Evolutionary conservation across 2,329 filamentous ascomycete genomes (phyloP), one percentile per base, ranked within the genome.

Genomic region (Aspergillus bombycis): DNA sequence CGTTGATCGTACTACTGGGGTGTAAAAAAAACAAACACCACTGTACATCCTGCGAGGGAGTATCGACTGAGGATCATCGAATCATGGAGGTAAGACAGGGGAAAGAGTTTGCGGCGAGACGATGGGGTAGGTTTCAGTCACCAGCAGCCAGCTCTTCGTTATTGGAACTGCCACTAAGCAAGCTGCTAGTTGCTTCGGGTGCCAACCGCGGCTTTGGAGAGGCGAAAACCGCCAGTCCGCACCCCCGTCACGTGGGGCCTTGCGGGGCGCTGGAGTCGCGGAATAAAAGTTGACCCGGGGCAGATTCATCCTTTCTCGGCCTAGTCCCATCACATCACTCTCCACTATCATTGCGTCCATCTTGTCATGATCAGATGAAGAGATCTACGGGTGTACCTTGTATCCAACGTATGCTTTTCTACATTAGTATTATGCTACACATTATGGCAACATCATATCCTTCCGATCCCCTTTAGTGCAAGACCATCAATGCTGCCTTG

Each of bases 181-280:
- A 48, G 34, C 34, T 46, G 21, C 43, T 28, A 23, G 52, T 58
- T 58, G 11, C 52, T 52, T 72, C 67, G 67, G 71, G 65, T 67
- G 55, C 23, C 57, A 66, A 66, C 67, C 66, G 65, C 70, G 71
- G 71, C 69, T 69, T 64, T 57, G 43, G 12, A 36, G 34, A 36
- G 34, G 34, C 34, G 34, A 36, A 36, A 36, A 36, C 34, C 26
- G 26, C 26, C 26, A 28, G 26, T n/a, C 26, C 26, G 26, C 28
- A 45, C 19, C 3, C 6, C 32, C 23, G 48, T 52, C 26, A 52
- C 48, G 36, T 54, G 50, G 16, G 36, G 16, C 16, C 14, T 36
- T 43, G 41, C 41, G 41, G 41, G 41, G 41, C 41, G 36, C 2
- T 36, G 34, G 5, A 16, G 34, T 16, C 11, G 5, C 14, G 34